Percentiles rank a stretch among this genome's conserved stretches.
These are phyloP conservation scores for Cardiospermum halicacabum DNA, from an alignment of 345 rosid genomes.

Conservation along the genomic window DNA sequence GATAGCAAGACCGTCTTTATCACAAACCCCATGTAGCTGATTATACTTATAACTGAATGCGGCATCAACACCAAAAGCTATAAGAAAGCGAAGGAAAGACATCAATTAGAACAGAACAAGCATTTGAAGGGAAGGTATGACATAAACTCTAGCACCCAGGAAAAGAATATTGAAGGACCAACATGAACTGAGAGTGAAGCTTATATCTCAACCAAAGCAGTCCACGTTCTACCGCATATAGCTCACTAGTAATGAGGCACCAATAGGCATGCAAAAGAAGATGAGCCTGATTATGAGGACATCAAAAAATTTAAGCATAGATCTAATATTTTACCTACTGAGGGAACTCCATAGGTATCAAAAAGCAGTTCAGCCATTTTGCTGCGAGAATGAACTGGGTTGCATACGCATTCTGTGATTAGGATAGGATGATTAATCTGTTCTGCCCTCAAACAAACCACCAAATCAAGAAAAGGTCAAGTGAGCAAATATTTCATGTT, in stretches of 20 bases:
- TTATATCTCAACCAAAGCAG: neutral
- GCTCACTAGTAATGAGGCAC: constrained; percentile 1
- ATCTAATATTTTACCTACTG: constrained; percentile 55
- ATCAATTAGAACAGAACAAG: constrained; percentile 11
- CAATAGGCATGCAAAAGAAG: constrained; percentile 7
- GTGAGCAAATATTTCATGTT: constrained; percentile 11
- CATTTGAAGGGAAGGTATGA: constrained; percentile 7
- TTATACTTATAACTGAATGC: constrained; percentile 93
- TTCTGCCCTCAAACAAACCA: constrained; percentile 47
- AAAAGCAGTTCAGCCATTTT: constrained; percentile 98
- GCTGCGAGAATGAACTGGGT: constrained; percentile 89
- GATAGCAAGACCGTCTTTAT: constrained; percentile 78
- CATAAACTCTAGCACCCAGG: constrained; percentile 1
- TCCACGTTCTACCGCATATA: neutral
- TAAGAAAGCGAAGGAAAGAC: constrained; percentile 10
- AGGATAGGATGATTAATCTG: constrained; percentile 96
- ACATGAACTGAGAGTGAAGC: neutral
- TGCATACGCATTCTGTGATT: constrained; percentile 89
- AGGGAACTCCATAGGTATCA: constrained; percentile 96
- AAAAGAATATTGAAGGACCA: constrained; percentile 2
- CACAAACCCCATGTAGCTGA: constrained; percentile 71
- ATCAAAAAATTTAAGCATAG: neutral
- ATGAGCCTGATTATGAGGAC: neutral
- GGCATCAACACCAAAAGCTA: constrained; percentile 96
- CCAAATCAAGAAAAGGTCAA: constrained; percentile 27